Conservation (phyloP, 805 yeast genomes). For the Saccharomycopsis capsularis region DNA sequence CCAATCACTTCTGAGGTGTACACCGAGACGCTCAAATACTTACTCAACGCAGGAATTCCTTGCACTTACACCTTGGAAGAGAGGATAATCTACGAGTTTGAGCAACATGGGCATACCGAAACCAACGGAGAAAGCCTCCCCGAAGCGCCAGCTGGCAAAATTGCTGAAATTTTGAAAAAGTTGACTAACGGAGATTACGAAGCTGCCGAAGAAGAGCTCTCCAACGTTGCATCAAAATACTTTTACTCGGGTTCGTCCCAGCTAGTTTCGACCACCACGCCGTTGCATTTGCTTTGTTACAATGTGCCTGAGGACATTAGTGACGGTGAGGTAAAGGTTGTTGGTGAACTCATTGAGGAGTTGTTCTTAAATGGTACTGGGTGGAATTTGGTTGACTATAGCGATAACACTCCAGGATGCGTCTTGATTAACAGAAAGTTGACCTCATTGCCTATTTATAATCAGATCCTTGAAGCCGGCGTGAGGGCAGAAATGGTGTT, state of each 20-base stretch:
- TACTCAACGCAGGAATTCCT: slow-evolving; percentile 62
- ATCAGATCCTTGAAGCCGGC: slow-evolving; percentile 68
- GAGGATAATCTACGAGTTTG: slow-evolving; percentile 50
- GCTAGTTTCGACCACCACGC: slow-evolving; percentile 57
- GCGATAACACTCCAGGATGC: slow-evolving; percentile 81
- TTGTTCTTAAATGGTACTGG: slow-evolving; percentile 86
- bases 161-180: slow-evolving; percentile 4
- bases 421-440: slow-evolving; percentile 50
- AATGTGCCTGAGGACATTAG: slow-evolving; percentile 32
- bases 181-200: background rate
- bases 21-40: slow-evolving; percentile 38
- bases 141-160: slow-evolving; percentile 20
- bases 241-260: slow-evolving; percentile 7
- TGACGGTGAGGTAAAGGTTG: background rate
- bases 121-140: slow-evolving; percentile 28
- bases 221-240: background rate
- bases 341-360: slow-evolving; percentile 44
- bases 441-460: slow-evolving; percentile 38
- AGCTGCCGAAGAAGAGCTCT: slow-evolving; percentile 1
- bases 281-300: slow-evolving; percentile 63
- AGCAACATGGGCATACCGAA: slow-evolving; percentile 9
- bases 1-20: slow-evolving; percentile 44
- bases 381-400: slow-evolving; percentile 73
- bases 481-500: slow-evolving; percentile 80
- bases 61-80: slow-evolving; percentile 80